Base-by-base conservation (phyloP, 192 early-diverging fungal genomes). In the Powellomyces hirtus region DNA sequence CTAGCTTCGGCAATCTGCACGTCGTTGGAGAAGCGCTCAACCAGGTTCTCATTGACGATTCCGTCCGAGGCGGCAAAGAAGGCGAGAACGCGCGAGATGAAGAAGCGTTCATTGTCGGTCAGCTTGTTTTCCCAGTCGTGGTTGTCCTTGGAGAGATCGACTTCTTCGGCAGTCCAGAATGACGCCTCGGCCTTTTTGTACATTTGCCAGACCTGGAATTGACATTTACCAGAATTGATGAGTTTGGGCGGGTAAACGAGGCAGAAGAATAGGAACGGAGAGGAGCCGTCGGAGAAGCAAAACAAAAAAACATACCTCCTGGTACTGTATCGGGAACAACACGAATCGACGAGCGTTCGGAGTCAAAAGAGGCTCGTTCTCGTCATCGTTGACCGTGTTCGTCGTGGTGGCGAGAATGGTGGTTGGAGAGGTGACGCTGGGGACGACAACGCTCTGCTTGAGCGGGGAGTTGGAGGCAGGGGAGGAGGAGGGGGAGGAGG, bases 161-260 rank as follows among this genome's bases (percentile, higher is more conserved):
- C 88, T 66, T 98, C 94, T 74, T 98, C 96, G 33, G 90, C 96
- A 0, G 91, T 94, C 96, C 96, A 98, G 85, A 97, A 97, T 20
- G 93, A 93, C 2, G 94, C 92, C 73, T 95, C 94, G 68, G 92
- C 92, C 72, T 94, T 94, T 79, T 98, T 97, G 88, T 98, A 97
- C 80, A 93, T 88, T 66, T 92, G 83, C 96, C 96, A 98, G 71
- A 95, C 88, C 88, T 89, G 36, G 4, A 2, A 49, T 18, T 5
- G 5, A 16, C 46, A 24, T 24, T 18, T 49, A 16, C n/a, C 38
- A 37, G 5, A 33, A 58, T 13, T 40, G 26, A 35, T 2, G 4
- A n/a, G 38, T n/a, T n/a, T n/a, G n/a, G 16, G 46, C 46, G 46
- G 46, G 26, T 49, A 49, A 49, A 49, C 3, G 26, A 14, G 26